phyloP scores from a whole-genome alignment of 768 basidiomycete species.

The Cystobasidium ongulense region DNA sequence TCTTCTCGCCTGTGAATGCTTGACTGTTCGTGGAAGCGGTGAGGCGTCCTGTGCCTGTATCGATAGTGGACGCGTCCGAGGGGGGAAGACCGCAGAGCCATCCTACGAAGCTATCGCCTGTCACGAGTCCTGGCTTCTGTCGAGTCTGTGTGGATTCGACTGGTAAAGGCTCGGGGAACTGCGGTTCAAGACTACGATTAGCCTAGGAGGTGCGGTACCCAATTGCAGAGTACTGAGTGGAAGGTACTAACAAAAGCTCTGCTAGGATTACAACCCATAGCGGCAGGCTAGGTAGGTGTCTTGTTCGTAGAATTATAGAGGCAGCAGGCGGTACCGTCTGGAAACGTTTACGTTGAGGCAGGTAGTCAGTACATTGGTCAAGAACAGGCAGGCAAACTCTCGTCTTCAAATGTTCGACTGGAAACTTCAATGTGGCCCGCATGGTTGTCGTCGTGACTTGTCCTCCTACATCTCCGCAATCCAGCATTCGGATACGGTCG shows the following conservation, averaged over 20 bases:
- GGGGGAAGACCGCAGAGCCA: background rate
- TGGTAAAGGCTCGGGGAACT: background rate
- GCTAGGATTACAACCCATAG: background rate
- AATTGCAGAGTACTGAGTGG: too few species aligned
- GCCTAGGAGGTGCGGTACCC: background rate
- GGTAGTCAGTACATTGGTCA: too few species aligned
- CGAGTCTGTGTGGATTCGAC: background rate
- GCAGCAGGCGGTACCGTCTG: too few species aligned
- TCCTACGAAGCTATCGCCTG: background rate
- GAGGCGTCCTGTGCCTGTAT: background rate
- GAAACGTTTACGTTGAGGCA: too few species aligned
- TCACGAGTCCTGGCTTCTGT: background rate
- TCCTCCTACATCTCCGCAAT: too few species aligned
- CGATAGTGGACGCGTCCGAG: background rate
- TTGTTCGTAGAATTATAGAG: too few species aligned
- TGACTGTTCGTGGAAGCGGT: background rate
- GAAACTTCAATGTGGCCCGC: too few species aligned
- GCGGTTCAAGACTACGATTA: background rate
- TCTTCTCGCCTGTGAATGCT: background rate
- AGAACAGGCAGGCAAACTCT: too few species aligned
- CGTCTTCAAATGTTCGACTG: too few species aligned
- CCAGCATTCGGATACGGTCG: too few species aligned
- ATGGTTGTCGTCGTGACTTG: too few species aligned
- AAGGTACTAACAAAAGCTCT: conserved; percentile 6
- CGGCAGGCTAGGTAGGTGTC: too few species aligned